Evolutionary conservation across 139 green algal species (phyloP), one percentile per base, ranked within the genome.

Genomic region (Raphidocelis subcapitata): DNA sequence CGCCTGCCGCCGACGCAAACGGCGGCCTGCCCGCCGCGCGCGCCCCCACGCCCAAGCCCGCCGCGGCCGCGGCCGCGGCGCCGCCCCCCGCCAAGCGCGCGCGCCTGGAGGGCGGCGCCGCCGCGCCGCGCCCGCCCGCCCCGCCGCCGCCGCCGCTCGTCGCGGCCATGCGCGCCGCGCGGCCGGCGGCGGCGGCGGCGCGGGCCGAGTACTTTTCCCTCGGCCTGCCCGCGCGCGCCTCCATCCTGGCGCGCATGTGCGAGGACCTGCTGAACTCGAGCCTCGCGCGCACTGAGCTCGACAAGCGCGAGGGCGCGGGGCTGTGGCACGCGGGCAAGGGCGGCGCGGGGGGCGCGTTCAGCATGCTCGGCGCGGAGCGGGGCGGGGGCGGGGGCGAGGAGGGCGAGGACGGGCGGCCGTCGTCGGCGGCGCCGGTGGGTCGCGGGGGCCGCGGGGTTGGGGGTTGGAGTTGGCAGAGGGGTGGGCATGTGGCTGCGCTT

Each of bases 201-300:
- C 75, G 73, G 5, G 33, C 62, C 21, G 87, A 93, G 36, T 91
- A 83, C 78, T 82, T 85, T 69, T 36, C 65, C 3, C 71, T 92
- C 54, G 73, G 75, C 1, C 29, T 79, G 44, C 69, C 35, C n/a
- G 51, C 62, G 8, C 83, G 89, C 70, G 84, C 82, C 0, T 61
- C 71, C 10, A 73, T 94, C 20, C 74, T 94, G 51, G 62, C 65
- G 1, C 67, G 69, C 3, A 72, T 94, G 70, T 81, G 70, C 23
- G 79, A 90, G 49, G 64, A 86, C 63, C 67, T 91, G 63, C 75
- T 93, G 68, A 86, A 93, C 32, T 70, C 71, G 31, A 56, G 67
- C 3, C 70, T 70, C 36, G 77, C 92, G 5, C 77, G 86, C 16
- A 54, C 60, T 21, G 90, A 93, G 81, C 86, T 95, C n/a, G 85